A percentile compares a stretch with the other conserved stretches of the same genome.
Conservation (phyloP, 2,329 filamentous ascomycete species). For the Trichoderma sp. region DNA sequence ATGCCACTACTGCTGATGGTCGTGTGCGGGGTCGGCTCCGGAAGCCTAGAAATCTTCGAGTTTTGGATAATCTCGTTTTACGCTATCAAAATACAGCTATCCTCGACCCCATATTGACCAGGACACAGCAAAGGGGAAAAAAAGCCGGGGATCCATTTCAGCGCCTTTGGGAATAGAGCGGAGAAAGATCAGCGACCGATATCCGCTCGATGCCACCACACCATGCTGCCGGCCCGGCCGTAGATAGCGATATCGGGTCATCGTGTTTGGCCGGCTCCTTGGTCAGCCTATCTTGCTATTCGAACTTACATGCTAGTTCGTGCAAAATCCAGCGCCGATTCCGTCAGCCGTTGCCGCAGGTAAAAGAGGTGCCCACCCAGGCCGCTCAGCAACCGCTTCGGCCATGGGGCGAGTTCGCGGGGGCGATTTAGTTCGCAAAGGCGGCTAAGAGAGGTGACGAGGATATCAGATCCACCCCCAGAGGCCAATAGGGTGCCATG, state of each 20-base stretch:
- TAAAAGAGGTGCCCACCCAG: background rate
- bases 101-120: background rate
- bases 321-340: background rate
- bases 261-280: background rate
- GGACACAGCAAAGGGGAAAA: background rate
- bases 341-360: background rate
- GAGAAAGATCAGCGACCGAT: constrained; percentile 13
- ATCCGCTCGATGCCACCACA: constrained; percentile 9
- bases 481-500: constrained; percentile 16
- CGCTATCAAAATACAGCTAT: background rate
- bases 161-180: constrained; percentile 10
- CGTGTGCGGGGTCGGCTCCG: background rate
- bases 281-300: background rate
- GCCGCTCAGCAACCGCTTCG: background rate
- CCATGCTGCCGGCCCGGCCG: constrained; percentile 6
- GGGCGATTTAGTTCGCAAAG: background rate
- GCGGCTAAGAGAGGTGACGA: constrained; percentile 3
- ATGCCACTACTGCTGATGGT: background rate
- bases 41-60: background rate
- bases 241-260: constrained; percentile 15
- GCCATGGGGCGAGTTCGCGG: constrained; percentile 8
- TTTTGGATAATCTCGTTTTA: background rate
- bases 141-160: background rate
- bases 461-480: constrained; percentile 8
- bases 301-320: background rate